phyloP scores from a whole-genome alignment of 2,329 filamentous ascomycete species.

The Saccharata proteae region DNA sequence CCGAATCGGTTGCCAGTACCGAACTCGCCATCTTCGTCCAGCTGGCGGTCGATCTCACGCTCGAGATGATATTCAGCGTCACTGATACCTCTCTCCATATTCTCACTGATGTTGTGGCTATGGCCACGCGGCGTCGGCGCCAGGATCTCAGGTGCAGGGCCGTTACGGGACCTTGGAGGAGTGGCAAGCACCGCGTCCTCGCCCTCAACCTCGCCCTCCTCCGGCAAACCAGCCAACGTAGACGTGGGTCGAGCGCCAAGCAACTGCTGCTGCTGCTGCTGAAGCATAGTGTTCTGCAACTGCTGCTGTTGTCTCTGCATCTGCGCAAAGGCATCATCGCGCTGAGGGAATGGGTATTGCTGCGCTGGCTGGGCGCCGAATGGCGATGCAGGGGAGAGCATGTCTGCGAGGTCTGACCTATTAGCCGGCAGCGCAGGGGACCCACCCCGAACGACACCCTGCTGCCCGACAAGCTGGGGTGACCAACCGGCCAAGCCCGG shows the following conservation, averaged over 20 bases:
- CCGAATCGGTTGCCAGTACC: slow-evolving; percentile 44
- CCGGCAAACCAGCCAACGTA: slow-evolving; percentile 57
- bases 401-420: slow-evolving; percentile 24
- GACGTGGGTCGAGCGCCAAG: slow-evolving; percentile 34
- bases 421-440: slow-evolving; percentile 29
- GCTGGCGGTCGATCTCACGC: slow-evolving; percentile 63
- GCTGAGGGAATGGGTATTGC: slow-evolving; percentile 20
- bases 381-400: slow-evolving; percentile 47
- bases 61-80: slow-evolving; percentile 78
- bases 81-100: slow-evolving; percentile 72
- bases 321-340: slow-evolving; percentile 29
- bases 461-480: slow-evolving; percentile 25
- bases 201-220: slow-evolving; percentile 58
- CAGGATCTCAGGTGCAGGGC: slow-evolving; percentile 41
- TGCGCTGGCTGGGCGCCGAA: slow-evolving; percentile 32
- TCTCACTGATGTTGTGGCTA: slow-evolving; percentile 62
- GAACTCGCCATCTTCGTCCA: slow-evolving; percentile 61
- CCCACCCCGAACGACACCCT: slow-evolving; percentile 26
- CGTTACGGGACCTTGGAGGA: slow-evolving; percentile 25
- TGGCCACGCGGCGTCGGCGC: slow-evolving; percentile 50
- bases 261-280: slow-evolving; percentile 39
- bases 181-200: slow-evolving; percentile 18
- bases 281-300: slow-evolving; percentile 42
- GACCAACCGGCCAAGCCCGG: slow-evolving; percentile 30
- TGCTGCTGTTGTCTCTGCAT: slow-evolving; percentile 38